Base-by-base conservation (phyloP, 768 basidiomycete genomes). In the Solioccasus polychromus region DNA sequence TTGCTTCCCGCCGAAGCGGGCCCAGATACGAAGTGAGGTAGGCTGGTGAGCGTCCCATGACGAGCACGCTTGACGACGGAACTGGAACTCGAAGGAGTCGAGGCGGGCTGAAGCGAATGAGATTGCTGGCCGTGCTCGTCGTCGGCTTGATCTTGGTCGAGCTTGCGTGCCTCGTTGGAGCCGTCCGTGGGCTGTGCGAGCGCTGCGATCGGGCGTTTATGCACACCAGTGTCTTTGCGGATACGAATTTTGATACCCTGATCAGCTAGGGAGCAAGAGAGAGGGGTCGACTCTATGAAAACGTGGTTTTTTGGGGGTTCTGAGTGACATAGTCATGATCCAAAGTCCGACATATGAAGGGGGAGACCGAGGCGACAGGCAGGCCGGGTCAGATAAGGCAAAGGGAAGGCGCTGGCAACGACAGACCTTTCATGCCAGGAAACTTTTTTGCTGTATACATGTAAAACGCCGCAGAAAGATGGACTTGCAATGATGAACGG, bases 371-470 rank as follows among this genome's bases (percentile, higher is more conserved):
- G 38, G 47, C 48, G 37, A 37, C 53, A 14, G 37, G 35, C 12
- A 44, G 38, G 44, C 10, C 24, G 20, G 36, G 37, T 59, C 39
- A 59, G 57, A 60, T 53, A 60, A 59, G 57, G 50, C 54, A 45
- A 39, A 26, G 23, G 8, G 5, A 17, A 18, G 18, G 22, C 8
- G 19, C 19, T 7, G 10, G 29, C 37, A 23, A 32, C 24, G 8
- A 68, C 81, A 20, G 53, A 89, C 91, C 85, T 74, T 92, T 88
- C 89, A 94, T 94, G 19, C 93, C 92, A 0, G 93, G 92, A 62
- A 95, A 96, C 68, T 93, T 92, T 76, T 96, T 96, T 12, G 92
- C 90, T 0, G 92, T 92, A 64, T 92, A 96, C 10, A 96, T 93
- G 52, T 92, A 92, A 67, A 97, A 97, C 0, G 88, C 81, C 1